Conservation (phyloP, 1,284 basidiomycete species). For the Austroboletus olivaceoglutinosus region DNA sequence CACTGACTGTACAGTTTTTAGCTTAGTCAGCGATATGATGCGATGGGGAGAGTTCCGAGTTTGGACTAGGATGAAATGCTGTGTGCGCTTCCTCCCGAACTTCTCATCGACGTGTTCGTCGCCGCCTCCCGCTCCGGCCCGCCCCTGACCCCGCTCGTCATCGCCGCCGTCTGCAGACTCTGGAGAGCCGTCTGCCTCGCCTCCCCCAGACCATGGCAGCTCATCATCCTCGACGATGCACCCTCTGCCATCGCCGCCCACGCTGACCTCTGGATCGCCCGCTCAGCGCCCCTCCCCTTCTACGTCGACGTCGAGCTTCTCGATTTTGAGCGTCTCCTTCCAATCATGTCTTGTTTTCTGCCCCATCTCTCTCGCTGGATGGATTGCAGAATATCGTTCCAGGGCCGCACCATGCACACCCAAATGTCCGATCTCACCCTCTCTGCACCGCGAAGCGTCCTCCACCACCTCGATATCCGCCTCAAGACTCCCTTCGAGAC, state of each 20-base stretch:
- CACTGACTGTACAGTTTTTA: constrained; percentile 44
- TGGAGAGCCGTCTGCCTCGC: constrained; percentile 53
- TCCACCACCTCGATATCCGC: constrained; percentile 30
- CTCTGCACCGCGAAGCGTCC: constrained; percentile 15
- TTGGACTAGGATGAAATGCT: constrained; percentile 21
- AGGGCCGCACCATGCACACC: constrained; percentile 19
- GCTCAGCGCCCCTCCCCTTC: constrained; percentile 52
- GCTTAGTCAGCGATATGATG: constrained; percentile 37
- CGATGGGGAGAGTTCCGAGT: neutral
- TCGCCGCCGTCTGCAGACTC: constrained; percentile 51
- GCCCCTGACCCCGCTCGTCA: constrained; percentile 44
- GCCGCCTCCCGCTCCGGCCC: constrained; percentile 40
- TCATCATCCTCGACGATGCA: constrained; percentile 49
- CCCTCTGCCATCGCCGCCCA: constrained; percentile 42
- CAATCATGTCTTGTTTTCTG: constrained; percentile 61
- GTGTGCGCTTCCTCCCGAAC: constrained; percentile 51
- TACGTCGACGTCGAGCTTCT: constrained; percentile 52
- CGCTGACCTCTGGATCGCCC: constrained; percentile 51
- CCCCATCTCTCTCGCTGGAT: constrained; percentile 54
- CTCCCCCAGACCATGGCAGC: constrained; percentile 60
- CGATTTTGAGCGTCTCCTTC: constrained; percentile 52
- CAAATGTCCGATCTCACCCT: constrained; percentile 21
- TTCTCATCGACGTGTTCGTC: constrained; percentile 61
- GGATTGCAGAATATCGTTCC: constrained; percentile 41
- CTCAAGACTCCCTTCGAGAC: constrained; percentile 23